Conservation (phyloP, 495 filamentous ascomycete species). For the Poronia punctata region DNA sequence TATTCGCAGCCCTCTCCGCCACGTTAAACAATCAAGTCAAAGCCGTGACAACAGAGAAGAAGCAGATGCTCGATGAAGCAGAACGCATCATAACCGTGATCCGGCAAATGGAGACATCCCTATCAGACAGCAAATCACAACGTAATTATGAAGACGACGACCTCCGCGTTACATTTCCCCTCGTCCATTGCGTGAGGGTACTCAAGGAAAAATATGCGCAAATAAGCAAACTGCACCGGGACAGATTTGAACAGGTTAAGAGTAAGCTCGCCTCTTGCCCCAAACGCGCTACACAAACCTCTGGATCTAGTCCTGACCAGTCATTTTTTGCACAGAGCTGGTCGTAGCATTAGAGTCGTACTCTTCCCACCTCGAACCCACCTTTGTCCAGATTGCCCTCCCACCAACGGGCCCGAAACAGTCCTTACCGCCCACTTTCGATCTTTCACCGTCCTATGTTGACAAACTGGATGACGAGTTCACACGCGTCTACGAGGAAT, state of each 20-base stretch:
- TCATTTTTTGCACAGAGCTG: slow-evolving; percentile 54
- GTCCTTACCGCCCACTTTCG: slow-evolving; percentile 71
- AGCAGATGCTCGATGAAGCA: slow-evolving; percentile 79
- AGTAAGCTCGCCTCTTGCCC: slow-evolving; percentile 49
- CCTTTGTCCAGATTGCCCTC: slow-evolving; percentile 71
- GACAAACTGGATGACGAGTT: slow-evolving; percentile 84
- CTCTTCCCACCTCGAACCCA: slow-evolving; percentile 83
- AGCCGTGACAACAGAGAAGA: slow-evolving; percentile 76
- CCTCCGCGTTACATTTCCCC: slow-evolving; percentile 69
- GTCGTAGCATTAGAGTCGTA: slow-evolving; percentile 90
- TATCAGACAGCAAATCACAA: slow-evolving; percentile 65
- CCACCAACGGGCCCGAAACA: slow-evolving; percentile 73
- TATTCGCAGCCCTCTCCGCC: slow-evolving; percentile 81
- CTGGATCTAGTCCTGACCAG: neutral
- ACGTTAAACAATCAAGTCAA: slow-evolving; percentile 79
- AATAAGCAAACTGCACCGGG: slow-evolving; percentile 72
- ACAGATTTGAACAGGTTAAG: slow-evolving; percentile 89
- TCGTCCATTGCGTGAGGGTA: slow-evolving; percentile 65
- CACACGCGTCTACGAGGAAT: slow-evolving; percentile 89
- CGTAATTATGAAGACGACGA: slow-evolving; percentile 54
- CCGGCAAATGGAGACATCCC: slow-evolving; percentile 84
- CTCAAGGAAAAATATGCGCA: slow-evolving; percentile 80
- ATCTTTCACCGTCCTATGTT: slow-evolving; percentile 84
- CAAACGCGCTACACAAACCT: too few species aligned
- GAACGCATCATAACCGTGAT: slow-evolving; percentile 75